Conservation (phyloP, 1,284 basidiomycete species). For the Pseudozyma flocculosa region DNA sequence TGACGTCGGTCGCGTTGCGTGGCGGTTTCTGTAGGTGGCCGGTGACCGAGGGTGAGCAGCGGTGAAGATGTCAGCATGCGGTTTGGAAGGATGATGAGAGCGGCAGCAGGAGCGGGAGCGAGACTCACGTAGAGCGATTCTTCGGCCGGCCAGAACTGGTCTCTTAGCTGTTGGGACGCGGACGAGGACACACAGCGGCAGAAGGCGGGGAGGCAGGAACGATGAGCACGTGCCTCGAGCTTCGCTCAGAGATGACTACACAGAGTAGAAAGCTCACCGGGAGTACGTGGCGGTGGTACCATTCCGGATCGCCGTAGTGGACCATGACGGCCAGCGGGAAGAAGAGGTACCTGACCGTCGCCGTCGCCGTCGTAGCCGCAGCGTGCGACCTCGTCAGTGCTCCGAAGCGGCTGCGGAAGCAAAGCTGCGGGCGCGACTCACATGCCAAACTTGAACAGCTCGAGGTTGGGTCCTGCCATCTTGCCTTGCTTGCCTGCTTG, state of each 20-base stretch:
- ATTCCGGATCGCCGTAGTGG: slow-evolving; percentile 84
- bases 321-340: slow-evolving; percentile 80
- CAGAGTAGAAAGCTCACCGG: slow-evolving; percentile 65
- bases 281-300: slow-evolving; percentile 77
- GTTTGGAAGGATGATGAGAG: too few relatives aligned
- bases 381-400: too few relatives aligned
- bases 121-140: slow-evolving; percentile 35
- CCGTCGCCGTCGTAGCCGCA: not conserved
- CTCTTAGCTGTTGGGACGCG: slow-evolving; percentile 20
- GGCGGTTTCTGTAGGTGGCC: slow-evolving; percentile 23
- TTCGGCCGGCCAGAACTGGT: slow-evolving; percentile 48
- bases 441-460: slow-evolving; percentile 54
- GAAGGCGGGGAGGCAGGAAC: too few relatives aligned
- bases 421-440: slow-evolving; percentile 14
- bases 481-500: not conserved
- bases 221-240: too few relatives aligned
- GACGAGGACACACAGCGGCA: not conserved
- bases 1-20: slow-evolving; percentile 29
- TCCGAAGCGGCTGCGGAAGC: too few relatives aligned
- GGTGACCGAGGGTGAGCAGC: not conserved
- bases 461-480: slow-evolving; percentile 74
- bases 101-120: too few relatives aligned
- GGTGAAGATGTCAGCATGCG: not conserved
- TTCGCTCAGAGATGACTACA: too few relatives aligned
- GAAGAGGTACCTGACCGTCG: slow-evolving; percentile 73